A percentile compares a stretch with the other conserved stretches of the same genome.
Conservation (phyloP, 2,329 filamentous ascomycete genomes). For the Fusarium anguioides region DNA sequence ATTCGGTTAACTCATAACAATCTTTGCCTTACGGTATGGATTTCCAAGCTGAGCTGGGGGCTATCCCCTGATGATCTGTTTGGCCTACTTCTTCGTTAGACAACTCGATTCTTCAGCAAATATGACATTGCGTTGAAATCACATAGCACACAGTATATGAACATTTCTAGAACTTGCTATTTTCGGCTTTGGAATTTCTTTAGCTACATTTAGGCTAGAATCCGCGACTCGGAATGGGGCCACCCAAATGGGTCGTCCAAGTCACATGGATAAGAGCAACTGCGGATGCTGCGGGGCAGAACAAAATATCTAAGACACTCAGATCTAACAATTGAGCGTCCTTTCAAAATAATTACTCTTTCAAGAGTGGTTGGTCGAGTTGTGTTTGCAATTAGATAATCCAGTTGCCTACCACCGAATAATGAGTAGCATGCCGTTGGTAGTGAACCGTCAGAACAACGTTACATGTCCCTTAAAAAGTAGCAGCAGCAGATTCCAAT, state of each 20-base stretch:
- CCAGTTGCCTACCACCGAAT: too few relatives aligned
- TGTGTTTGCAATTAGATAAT: too few relatives aligned
- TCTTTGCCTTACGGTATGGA: neutral
- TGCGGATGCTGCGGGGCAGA: constrained; percentile 29
- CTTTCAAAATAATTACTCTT: too few relatives aligned
- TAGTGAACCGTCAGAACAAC: neutral
- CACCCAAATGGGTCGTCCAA: neutral
- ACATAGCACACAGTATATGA: neutral
- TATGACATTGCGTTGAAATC: fast-evolving
- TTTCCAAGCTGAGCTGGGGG: neutral
- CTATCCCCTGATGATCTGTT: neutral
- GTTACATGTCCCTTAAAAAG: neutral
- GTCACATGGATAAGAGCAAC: constrained; percentile 32
- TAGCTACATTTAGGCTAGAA: neutral
- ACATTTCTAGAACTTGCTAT: neutral
- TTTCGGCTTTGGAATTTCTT: neutral
- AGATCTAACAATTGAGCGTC: neutral
- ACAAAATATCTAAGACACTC: constrained; percentile 6
- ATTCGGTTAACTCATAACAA: neutral
- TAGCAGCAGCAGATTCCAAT: neutral
- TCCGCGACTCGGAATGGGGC: neutral
- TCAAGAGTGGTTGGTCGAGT: neutral
- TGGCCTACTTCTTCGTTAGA: neutral
- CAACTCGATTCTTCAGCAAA: neutral
- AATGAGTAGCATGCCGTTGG: neutral